These are phyloP conservation scores for Barnettozyma hawaiiensis DNA, from an alignment of 1,139 yeast genomes.

Conservation along the genomic window DNA sequence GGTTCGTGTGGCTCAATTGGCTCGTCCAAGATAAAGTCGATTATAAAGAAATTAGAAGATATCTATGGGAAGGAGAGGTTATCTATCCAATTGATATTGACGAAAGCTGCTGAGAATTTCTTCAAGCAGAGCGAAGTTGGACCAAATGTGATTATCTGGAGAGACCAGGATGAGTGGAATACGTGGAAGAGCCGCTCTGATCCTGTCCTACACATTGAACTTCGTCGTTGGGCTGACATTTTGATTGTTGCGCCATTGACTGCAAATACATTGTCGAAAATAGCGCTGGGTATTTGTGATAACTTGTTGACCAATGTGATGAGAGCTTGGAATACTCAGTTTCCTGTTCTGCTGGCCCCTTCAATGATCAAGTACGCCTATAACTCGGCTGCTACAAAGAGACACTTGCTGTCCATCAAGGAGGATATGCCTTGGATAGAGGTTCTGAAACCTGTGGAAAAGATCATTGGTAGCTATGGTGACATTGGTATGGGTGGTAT, in stretches of 20 bases:
- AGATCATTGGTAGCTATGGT: constrained; percentile 66
- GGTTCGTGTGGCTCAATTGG: constrained; percentile 92
- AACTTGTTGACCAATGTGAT: constrained; percentile 81
- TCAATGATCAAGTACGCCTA: constrained; percentile 92
- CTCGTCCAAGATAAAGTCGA: constrained; percentile 66
- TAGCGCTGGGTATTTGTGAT: constrained; percentile 85
- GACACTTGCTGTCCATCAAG: constrained; percentile 66
- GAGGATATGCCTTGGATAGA: constrained; percentile 94
- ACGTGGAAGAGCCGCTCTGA: constrained; percentile 83
- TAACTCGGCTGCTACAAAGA: constrained; percentile 78
- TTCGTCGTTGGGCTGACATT: constrained; percentile 94
- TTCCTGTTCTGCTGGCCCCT: constrained; percentile 85
- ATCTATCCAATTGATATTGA: constrained; percentile 74
- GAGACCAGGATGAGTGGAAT: constrained; percentile 88
- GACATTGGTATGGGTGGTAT: constrained; percentile 94
- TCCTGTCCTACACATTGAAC: constrained; percentile 88
- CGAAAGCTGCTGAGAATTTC: constrained; percentile 79
- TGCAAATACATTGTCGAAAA: constrained; percentile 87
- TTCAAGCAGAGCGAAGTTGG: constrained; percentile 55
- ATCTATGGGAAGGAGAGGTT: constrained; percentile 71
- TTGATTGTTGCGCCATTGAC: constrained; percentile 83
- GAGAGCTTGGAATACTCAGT: constrained; percentile 88
- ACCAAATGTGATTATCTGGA: constrained; percentile 70
- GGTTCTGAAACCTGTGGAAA: constrained; percentile 83
- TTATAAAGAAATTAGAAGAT: constrained; percentile 71